phyloP scores from a whole-genome alignment of 2,329 filamentous ascomycete genomes.

The Pseudogymnoascus sp. region DNA sequence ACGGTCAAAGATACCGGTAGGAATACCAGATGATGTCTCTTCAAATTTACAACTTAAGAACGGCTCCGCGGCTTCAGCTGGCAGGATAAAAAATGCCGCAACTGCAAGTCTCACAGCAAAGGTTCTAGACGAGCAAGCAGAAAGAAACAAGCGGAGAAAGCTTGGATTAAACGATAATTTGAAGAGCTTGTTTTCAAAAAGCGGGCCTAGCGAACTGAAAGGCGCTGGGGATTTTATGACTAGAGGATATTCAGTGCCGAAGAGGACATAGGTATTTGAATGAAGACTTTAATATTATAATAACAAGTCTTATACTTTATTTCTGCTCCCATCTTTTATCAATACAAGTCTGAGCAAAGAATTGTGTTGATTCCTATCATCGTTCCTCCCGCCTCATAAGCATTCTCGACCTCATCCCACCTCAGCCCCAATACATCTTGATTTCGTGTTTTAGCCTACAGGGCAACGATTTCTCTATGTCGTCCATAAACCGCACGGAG shows the following conservation, averaged over 20 bases:
- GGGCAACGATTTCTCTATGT: background rate
- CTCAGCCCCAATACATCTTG: background rate
- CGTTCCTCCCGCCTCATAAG: background rate
- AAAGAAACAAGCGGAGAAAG: constrained; percentile 71
- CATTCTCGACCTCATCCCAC: background rate
- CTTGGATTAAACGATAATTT: constrained; percentile 50
- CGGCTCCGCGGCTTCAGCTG: constrained; percentile 30
- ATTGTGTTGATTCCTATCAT: background rate
- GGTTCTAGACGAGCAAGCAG: constrained; percentile 80
- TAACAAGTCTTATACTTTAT: background rate
- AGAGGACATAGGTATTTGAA: constrained; percentile 28
- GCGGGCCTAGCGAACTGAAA: constrained; percentile 36
- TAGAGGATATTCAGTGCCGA: constrained; percentile 46
- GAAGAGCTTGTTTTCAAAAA: constrained; percentile 46
- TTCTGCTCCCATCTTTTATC: background rate
- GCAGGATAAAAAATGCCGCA: constrained; percentile 78
- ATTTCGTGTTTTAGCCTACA: background rate
- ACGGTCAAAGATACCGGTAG: constrained; percentile 20
- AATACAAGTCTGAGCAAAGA: background rate
- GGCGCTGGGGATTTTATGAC: constrained; percentile 47
- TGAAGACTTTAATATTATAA: background rate
- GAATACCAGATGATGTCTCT: constrained; percentile 22
- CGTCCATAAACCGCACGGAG: background rate
- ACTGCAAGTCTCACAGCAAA: constrained; percentile 80
- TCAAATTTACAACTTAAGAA: constrained; percentile 22